Evolutionary conservation across 306 rosid species (phyloP).

Genomic region (Cucumis melo): DNA sequence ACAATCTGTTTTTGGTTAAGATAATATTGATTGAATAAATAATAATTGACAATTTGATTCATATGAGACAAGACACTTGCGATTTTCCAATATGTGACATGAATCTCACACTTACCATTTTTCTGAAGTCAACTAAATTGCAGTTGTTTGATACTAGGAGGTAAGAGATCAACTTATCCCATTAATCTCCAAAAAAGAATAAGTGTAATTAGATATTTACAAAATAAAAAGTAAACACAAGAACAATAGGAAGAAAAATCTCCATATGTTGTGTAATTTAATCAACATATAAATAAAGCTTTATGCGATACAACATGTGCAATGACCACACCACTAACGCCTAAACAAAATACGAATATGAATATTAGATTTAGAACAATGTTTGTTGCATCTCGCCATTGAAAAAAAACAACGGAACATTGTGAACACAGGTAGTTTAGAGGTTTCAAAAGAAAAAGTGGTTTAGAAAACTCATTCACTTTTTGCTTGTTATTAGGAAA

Average conservation of each 20-base stretch:
- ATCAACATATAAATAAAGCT: conserved; percentile 11
- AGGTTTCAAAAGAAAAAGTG: not conserved
- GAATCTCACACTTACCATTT: conserved; percentile 26
- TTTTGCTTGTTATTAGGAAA: not conserved
- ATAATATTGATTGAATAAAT: not conserved
- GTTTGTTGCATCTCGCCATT: conserved; percentile 85
- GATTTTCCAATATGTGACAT: not conserved
- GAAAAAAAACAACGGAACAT: conserved; percentile 12
- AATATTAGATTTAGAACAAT: conserved; percentile 71
- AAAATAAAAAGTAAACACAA: conserved; percentile 6
- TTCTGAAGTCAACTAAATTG: conserved; percentile 57
- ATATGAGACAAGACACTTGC: not conserved
- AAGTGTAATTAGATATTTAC: conserved; percentile 52
- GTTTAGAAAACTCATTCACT: not conserved
- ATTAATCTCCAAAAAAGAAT: conserved; percentile 63
- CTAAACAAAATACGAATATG: conserved; percentile 49
- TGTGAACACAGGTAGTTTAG: not conserved
- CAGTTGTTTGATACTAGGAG: conserved; percentile 56
- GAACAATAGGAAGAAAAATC: not conserved
- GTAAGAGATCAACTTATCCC: conserved; percentile 51
- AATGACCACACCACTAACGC: conserved; percentile 84
- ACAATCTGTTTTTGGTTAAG: not conserved
- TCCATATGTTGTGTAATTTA: not conserved
- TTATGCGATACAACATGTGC: conserved; percentile 95
- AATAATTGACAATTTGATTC: not conserved